Evolutionary conservation across 108 stramenopile species (phyloP), one percentile per base, ranked within the genome.

Genomic region (Aurantiochytrium sp.): DNA sequence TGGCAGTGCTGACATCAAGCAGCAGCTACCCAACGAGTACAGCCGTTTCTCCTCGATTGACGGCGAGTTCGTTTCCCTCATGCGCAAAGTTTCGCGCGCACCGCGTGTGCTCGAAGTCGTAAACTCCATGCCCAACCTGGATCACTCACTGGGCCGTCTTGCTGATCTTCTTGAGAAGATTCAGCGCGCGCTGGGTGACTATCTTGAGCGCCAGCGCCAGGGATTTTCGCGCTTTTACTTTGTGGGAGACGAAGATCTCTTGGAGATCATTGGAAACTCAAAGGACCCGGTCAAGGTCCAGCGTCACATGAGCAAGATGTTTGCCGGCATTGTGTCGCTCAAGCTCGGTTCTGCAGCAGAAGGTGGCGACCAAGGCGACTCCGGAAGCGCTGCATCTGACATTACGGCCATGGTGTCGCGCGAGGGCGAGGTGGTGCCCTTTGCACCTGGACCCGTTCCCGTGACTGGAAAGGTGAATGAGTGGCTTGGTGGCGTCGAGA

Each of bases 201-300:
- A 98, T 91, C 93, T 99, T 43, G 97, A 97, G 83, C 97, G 96
- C 71, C 98, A 98, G 92, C 94, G 99, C 53, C 94, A 94, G 72
- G 96, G 95, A 58, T 98, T 99, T 92, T 92, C 96, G 59, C 96
- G 99, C 6, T 99, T 99, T 90, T 99, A 98, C 92, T 99, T 99
- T 90, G 96, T 99, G 44, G 98, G 98, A 57, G 98, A 99, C 89
- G 99, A 99, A 72, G 98, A 99, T 93, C 95, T 99, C 88, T 94
- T 99, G 59, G 98, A 99, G 92, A 98, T 99, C 69, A 96, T 99
- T 90, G 98, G 98, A 28, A 97, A 98, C 87, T 90, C 96, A 8
- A 92, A 94, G 87, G 97, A 98, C 88, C 98, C 99, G 6, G 96
- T 94, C 44, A 97, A 97, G 83, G 97, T 98, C 3, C 91, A 97